Base-by-base conservation (phyloP, 345 rosid species). In the Eucalyptus albens region DNA sequence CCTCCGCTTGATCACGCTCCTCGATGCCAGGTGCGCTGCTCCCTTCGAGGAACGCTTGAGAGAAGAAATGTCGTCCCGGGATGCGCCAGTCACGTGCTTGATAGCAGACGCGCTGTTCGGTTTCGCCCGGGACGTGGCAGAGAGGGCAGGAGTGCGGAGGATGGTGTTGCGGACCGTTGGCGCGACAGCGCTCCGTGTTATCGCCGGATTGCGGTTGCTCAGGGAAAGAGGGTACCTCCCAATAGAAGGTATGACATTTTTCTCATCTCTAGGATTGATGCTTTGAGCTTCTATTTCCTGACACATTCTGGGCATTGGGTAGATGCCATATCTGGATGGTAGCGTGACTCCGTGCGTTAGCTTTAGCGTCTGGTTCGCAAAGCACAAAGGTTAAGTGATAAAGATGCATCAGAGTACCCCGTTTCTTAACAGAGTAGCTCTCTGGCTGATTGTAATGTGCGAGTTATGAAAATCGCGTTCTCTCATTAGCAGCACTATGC, bases 221-320 rank as follows among this genome's bases (percentile, higher is more conserved):
- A 90, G 42, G 88, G 90, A 92, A 51, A 93, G 87, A 72, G 95
- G 94, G 8, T 93, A 93, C 72, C 87, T 94, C 24, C 94, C 93
- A 24, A 77, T 53, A 67, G 42, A 67, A 67, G 80, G 80, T 67
- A 31, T 31, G 42, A 17, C 4, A 31, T 6, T 17, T 31, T 69
- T 69, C 42, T 31, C 9, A 37, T 69, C 42, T 69, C 42, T 31
- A 15, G 81, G 81, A 16, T 69, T 69, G 24, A 69, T 16, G 81
- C 24, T 69, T 69, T 69, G 42, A 69, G 42, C 81, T 69, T 69
- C 81, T 33, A 19, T 16, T 50, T 69, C 42, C 24, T 16, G 81
- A 69, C 2, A 16, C 19, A 16, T 16, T 8, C 42, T 33, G 81
- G 81, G 24, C 81, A 69, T 27, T 60, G 8, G 4, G 69, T 60